Percentiles rank a stretch among this genome's conserved stretches.
Conservation (phyloP, 306 rosid species). For the Oxytropis ochrocephala region DNA sequence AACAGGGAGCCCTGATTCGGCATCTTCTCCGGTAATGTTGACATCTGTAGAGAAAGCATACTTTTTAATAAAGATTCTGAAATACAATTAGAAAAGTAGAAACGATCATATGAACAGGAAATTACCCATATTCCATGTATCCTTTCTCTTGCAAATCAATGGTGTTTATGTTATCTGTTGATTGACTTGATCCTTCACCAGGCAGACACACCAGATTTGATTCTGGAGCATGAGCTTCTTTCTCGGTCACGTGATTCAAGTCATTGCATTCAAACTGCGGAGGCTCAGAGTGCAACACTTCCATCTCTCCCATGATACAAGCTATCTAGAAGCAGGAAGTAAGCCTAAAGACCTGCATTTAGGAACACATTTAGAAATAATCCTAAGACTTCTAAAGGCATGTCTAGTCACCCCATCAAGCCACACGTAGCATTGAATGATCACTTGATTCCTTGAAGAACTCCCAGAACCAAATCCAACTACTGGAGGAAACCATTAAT, state of each 20-base stretch:
- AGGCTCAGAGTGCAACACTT: constrained; percentile 32
- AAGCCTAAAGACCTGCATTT: constrained; percentile 57
- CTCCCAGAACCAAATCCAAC: constrained; percentile 68
- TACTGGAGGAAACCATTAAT: constrained; percentile 54
- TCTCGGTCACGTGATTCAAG: constrained; percentile 21
- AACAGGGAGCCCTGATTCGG: constrained; percentile 78
- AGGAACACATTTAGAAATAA: constrained; percentile 34
- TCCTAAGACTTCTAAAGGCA: constrained; percentile 32
- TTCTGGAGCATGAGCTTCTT: constrained; percentile 19
- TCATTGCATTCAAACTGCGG: constrained; percentile 35
- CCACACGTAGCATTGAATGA: constrained; percentile 38
- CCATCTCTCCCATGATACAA: constrained; percentile 44
- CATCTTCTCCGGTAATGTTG: constrained; percentile 69
- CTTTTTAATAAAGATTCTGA: neutral
- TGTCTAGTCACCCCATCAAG: constrained; percentile 56
- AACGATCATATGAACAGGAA: neutral
- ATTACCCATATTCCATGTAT: constrained; percentile 53
- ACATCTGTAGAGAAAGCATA: constrained; percentile 44
- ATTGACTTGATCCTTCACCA: constrained; percentile 29
- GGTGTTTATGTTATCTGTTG: neutral
- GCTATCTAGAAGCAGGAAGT: constrained; percentile 28
- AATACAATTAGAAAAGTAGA: neutral
- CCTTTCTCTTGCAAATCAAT: constrained; percentile 39
- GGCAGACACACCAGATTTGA: constrained; percentile 20
- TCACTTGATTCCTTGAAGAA: constrained; percentile 70